phyloP scores from a whole-genome alignment of 169 alveolate genomes.

The Plasmodium adleri region DNA sequence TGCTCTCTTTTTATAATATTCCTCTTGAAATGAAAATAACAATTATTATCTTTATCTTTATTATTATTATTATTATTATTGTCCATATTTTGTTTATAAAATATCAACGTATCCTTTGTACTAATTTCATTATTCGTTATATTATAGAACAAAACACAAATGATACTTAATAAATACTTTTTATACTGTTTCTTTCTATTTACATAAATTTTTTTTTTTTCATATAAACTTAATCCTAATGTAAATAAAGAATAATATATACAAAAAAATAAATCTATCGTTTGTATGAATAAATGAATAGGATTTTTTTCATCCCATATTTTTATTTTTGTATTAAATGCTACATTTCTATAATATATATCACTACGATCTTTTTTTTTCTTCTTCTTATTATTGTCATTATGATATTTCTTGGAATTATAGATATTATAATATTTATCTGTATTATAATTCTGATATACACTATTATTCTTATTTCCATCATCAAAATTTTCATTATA shows the following conservation, averaged over 20 bases:
- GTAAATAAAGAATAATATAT: constrained; percentile 29
- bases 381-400: neutral
- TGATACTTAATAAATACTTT: constrained; percentile 36
- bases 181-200: constrained; percentile 32
- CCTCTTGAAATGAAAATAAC: neutral
- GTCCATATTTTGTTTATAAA: constrained; percentile 6
- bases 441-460: neutral
- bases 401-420: no score
- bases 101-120: neutral
- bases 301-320: constrained; percentile 9
- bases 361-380: neutral
- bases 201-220: constrained; percentile 28
- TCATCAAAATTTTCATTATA: neutral
- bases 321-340: neutral
- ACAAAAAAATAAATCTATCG: constrained; percentile 44
- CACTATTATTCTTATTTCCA: neutral
- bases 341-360: no score
- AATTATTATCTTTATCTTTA: neutral
- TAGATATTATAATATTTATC: neutral
- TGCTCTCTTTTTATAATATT: neutral
- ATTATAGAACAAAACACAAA: constrained; percentile 22
- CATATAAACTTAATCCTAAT: constrained; percentile 22
- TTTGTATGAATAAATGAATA: constrained; percentile 28
- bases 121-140: neutral
- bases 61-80: neutral